Evolutionary conservation across 148 eudicot species (phyloP).

Genomic region (Spergularia bocconei): DNA sequence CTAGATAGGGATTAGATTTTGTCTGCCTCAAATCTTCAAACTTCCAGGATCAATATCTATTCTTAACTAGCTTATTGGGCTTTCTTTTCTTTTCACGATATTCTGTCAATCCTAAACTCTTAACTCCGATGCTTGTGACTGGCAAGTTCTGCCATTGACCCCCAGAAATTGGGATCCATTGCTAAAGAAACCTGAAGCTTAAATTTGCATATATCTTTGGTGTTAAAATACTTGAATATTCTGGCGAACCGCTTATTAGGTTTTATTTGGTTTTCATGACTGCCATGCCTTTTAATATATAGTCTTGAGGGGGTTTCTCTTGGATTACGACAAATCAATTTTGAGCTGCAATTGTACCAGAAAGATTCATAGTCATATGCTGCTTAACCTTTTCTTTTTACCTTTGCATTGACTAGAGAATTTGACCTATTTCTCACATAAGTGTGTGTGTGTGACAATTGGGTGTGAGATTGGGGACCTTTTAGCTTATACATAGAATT

Average conservation of each 20-base stretch:
- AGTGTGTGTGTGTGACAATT: background rate
- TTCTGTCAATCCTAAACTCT: background rate
- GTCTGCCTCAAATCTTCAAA: background rate
- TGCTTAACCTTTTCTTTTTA: background rate
- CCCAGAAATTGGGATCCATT: background rate
- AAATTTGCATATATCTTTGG: background rate
- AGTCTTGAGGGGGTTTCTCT: background rate
- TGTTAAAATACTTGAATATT: background rate
- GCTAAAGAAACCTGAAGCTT: background rate
- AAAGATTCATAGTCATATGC: background rate
- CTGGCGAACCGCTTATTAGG: background rate
- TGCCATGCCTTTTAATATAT: background rate
- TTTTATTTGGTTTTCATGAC: background rate
- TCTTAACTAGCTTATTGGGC: background rate
- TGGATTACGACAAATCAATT: background rate
- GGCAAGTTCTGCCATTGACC: background rate
- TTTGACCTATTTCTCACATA: too few species aligned
- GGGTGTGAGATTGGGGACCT: background rate
- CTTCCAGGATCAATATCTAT: background rate
- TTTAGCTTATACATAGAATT: background rate
- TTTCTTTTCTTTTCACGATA: background rate
- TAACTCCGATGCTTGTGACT: background rate
- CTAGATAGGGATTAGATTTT: background rate
- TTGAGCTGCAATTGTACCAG: background rate
- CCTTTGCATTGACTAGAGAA: background rate